Percentiles rank a stretch among this genome's conserved stretches.
Conservation (phyloP, 208 protist species). For the Crithidia fasciculata region DNA sequence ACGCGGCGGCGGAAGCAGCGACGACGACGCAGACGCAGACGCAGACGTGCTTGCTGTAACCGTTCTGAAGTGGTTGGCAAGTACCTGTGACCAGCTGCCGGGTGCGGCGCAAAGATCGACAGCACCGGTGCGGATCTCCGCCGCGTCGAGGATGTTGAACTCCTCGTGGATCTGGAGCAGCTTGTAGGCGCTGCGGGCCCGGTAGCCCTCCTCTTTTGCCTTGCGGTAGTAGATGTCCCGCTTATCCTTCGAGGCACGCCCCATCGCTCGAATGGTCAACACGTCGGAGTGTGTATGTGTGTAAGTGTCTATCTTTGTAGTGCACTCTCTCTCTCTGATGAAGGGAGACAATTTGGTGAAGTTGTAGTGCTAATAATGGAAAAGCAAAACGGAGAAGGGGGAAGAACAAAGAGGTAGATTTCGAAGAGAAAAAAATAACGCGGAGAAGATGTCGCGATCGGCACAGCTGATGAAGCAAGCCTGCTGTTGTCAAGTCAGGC, state of each 20-base stretch:
- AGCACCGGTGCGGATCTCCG: conserved; percentile 86
- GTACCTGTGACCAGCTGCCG: conserved; percentile 95
- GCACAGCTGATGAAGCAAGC: too few species aligned
- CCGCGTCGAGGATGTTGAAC: conserved; percentile 94
- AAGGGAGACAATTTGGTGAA: too few species aligned
- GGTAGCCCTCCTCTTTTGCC: conserved; percentile 99
- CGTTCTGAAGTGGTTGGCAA: conserved; percentile 58
- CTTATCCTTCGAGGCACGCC: conserved; percentile 96
- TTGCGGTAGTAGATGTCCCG: conserved; percentile 99
- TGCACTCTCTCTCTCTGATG: not conserved
- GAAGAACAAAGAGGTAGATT: too few species aligned
- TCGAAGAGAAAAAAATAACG: too few species aligned
- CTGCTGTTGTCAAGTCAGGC: too few species aligned
- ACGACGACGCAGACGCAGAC: not conserved
- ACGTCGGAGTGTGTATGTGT: not conserved
- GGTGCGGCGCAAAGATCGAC: conserved; percentile 99
- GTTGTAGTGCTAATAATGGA: too few species aligned
- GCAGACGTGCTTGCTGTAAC: not conserved
- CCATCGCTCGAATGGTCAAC: conserved; percentile 55
- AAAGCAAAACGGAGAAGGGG: too few species aligned
- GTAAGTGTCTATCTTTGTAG: not conserved
- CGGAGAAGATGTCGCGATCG: too few species aligned
- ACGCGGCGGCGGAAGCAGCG: conserved; percentile 18
- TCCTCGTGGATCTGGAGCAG: conserved; percentile 99
- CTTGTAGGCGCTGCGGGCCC: conserved; percentile 99